Evolutionary conservation across 768 basidiomycete genomes (phyloP), one percentile per base, ranked within the genome.

Genomic region (Mycena olivaceomarginata): DNA sequence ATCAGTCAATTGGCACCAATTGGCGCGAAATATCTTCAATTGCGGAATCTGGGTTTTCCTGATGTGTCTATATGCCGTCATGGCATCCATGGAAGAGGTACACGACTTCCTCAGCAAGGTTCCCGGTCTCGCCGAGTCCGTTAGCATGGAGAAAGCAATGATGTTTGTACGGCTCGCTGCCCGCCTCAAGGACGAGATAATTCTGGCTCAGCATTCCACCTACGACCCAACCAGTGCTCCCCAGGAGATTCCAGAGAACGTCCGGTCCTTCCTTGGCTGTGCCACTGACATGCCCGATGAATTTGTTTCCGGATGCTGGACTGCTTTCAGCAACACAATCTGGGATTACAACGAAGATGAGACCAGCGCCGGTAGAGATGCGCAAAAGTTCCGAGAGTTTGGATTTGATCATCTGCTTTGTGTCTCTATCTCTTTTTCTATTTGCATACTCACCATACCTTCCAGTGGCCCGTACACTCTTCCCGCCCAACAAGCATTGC

Each of bases 401-500:
- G 53, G 53, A 22, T 56, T 56, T 22, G 53, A 56, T 56, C 53
- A 56, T 22, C 53, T 56, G 20, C 53, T 56, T 22, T 56, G 53
- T 56, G 22, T 13, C n/a, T 22, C 20, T 22, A 22, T 56, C 62
- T 64, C 41, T 39, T 64, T 20, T 43, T 43, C 2, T 64, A 41
- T 22, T 43, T 43, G 41, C 25, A 3, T 20, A 41, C 62, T 20
- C 40, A 64, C 16, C 10, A 9, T 62, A 40, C 15, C 20, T 43
- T 41, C 40, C 18, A 64, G 62, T 40, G 4, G 62, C 62, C 16
- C 62, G 62, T 7, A 64, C 62, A 18, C 62, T 64, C 25, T 64
- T 64, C 40, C 62, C 62, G 6, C 62, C 62, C 40, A 64, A 40
- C 41, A 64, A 64, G 37, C 62, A 64, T 41, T 64, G 62, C 15